A percentile compares a stretch with the other conserved stretches of the same genome.
These are phyloP conservation scores for Luffa acutangula DNA, from an alignment of 306 rosid genomes.

Conservation along the genomic window DNA sequence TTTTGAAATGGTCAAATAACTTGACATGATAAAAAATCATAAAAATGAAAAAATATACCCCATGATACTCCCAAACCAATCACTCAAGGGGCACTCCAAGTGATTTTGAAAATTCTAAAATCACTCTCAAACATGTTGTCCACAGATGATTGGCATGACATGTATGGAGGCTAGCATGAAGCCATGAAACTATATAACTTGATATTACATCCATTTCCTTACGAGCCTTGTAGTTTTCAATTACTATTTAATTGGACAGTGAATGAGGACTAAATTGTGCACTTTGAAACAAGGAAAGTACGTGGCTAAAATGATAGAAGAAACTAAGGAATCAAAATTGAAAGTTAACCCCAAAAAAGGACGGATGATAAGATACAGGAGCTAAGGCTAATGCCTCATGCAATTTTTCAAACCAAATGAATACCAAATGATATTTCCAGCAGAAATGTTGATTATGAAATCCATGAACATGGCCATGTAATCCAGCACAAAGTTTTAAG, in stretches of 20 bases:
- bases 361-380: not conserved
- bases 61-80: too few relatives aligned
- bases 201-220: not conserved
- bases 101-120: too few relatives aligned
- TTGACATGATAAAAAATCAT: too few relatives aligned
- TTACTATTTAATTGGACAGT: not conserved
- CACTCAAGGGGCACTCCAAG: too few relatives aligned
- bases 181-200: not conserved
- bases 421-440: not conserved
- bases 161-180: not conserved
- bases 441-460: not conserved
- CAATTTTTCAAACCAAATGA: not conserved
- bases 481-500: not conserved
- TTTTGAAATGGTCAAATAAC: too few relatives aligned
- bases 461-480: not conserved
- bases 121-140: too few relatives aligned
- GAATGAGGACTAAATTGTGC: not conserved
- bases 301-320: not conserved
- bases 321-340: not conserved
- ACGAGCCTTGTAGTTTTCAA: not conserved
- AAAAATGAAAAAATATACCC: too few relatives aligned
- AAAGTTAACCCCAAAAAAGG: not conserved
- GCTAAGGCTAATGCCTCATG: not conserved
- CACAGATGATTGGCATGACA: not conserved
- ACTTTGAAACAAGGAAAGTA: not conserved